These are phyloP conservation scores for Styphnolobium japonicum DNA, from an alignment of 306 rosid species.

Conservation along the genomic window DNA sequence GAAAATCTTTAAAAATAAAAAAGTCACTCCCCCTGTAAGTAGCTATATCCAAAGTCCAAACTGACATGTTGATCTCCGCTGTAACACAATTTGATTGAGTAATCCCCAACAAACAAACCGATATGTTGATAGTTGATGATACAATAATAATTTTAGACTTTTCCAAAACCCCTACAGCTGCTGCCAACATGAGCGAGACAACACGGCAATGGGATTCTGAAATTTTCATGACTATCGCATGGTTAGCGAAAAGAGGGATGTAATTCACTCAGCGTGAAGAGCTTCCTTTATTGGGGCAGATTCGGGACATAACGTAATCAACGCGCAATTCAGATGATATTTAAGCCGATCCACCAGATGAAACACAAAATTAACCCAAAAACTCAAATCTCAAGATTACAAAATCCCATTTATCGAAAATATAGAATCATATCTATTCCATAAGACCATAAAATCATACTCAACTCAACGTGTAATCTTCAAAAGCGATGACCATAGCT, in stretches of 20 bases:
- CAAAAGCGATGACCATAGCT: neutral
- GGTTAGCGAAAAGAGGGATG: neutral
- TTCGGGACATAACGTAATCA: neutral
- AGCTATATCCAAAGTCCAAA: too few relatives aligned
- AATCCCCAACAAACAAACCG: too few relatives aligned
- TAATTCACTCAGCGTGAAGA: neutral
- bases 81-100: too few relatives aligned
- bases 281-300: neutral
- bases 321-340: neutral
- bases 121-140: neutral
- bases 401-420: neutral
- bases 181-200: neutral
- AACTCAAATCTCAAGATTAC: neutral
- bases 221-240: neutral
- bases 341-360: neutral
- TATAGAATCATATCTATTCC: neutral
- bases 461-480: neutral
- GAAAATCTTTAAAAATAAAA: too few relatives aligned
- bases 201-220: neutral
- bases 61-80: too few relatives aligned
- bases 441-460: neutral
- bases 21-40: too few relatives aligned
- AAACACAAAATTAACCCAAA: neutral
- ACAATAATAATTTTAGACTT: neutral
- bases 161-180: neutral